phyloP scores from a whole-genome alignment of 495 filamentous ascomycete species.

The Massariosphaeria phaeospora region DNA sequence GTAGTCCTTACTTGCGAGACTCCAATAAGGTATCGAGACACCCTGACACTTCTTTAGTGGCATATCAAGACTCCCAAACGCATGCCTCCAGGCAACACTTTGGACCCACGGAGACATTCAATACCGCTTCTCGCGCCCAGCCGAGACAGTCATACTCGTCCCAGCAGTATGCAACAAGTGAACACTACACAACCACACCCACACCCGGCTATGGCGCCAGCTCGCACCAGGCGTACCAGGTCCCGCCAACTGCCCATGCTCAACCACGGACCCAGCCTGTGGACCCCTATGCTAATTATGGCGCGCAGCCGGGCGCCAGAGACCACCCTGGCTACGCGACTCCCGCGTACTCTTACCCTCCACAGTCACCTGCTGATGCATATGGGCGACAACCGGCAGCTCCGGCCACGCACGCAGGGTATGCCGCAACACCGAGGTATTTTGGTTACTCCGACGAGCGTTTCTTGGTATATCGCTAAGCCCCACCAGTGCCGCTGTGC shows the following conservation, averaged over 20 bases:
- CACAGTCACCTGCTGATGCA: slow-evolving; percentile 1
- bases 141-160: background rate
- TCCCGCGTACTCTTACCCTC: slow-evolving; percentile 14
- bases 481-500: slow-evolving; percentile 15
- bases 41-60: slow-evolving; percentile 47
- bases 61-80: slow-evolving; percentile 48
- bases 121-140: background rate
- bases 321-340: slow-evolving; percentile 4
- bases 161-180: background rate
- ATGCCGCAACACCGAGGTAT: slow-evolving; percentile 28
- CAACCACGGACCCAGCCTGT: slow-evolving; percentile 13
- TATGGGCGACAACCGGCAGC: slow-evolving; percentile 1
- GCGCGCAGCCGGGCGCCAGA: background rate
- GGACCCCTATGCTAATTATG: slow-evolving; percentile 16
- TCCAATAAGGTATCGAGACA: slow-evolving; percentile 37
- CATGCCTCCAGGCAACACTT: slow-evolving; percentile 51
- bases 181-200: slow-evolving; percentile 16
- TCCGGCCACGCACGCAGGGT: background rate
- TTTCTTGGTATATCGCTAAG: slow-evolving; percentile 35
- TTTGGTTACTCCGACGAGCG: slow-evolving; percentile 27
- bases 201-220: background rate
- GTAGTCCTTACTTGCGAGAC: slow-evolving; percentile 52
- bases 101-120: slow-evolving; percentile 30
- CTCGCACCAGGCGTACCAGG: background rate
- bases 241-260: background rate